Evolutionary conservation across 176 grass and related monocot genomes (phyloP), one percentile per base, ranked within the genome.

Genomic region (Oryza punctata): DNA sequence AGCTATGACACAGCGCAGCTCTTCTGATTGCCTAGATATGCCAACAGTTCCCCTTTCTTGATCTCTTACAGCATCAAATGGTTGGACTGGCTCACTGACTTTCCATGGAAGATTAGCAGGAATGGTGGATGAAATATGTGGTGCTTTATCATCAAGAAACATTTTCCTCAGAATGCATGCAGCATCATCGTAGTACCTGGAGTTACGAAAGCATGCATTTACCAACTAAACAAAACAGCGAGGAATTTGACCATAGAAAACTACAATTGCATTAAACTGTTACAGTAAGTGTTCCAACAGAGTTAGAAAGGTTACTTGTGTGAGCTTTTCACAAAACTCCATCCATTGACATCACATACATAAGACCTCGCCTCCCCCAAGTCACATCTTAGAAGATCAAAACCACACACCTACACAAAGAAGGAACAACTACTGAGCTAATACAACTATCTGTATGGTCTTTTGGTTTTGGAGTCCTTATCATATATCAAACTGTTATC

Each of bases 261-360:
- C 1, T 23, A 72, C 9, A 64, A 73, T 73, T 73, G 28, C 57
- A 68, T 69, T 40, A 49, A 73, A 72, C 49, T 3, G 16, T 76
- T 38, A 63, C 6, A 78, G 79, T 45, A 46, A 68, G 78, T 81
- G 40, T 19, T 63, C 27, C 52, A 24, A 71, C 59, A 63, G 32
- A 44, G 21, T 23, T 1, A 89, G 16, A 30, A 78, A 68, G 8
- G 30, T 89, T 97, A 97, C 95, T 97, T 97, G 82, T 94, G 82
- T 79, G 95, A 94, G 67, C 91, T 97, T 84, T 94, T 94, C 84
- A 97, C 95, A 33, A 97, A 97, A 90, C 92, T 97, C 92, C 95
- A 97, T 25, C 95, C 95, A 89, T 97, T 97, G 35, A 97, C 95
- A 79, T 97, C 95, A 89, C 95, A 97, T 49, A 97, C 95, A 86